Evolutionary conservation across 192 early-diverging fungal species (phyloP).

Genomic region (Coemansia sp.): DNA sequence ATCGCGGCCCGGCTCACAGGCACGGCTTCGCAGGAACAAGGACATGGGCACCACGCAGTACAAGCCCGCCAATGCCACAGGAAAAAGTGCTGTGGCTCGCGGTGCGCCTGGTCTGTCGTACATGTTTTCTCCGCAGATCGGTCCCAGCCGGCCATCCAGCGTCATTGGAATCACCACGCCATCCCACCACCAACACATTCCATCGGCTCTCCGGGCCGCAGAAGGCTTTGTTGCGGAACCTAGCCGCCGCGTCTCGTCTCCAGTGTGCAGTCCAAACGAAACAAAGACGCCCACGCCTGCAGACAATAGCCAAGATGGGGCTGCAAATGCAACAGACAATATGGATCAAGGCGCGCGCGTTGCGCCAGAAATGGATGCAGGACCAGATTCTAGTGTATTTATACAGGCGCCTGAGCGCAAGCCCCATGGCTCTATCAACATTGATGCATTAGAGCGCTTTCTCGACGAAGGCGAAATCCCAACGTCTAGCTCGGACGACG

Average conservation of each 20-base stretch:
- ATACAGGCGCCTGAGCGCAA: constrained; percentile 22
- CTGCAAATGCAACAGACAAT: neutral
- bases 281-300: constrained; percentile 7
- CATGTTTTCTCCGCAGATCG: constrained; percentile 52
- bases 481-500: constrained; percentile 40
- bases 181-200: constrained; percentile 11
- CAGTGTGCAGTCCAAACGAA: constrained; percentile 6
- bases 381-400: neutral
- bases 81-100: constrained; percentile 39
- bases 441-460: constrained; percentile 47
- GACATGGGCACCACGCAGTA: constrained; percentile 48
- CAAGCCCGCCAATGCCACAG: constrained; percentile 31
- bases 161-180: constrained; percentile 30
- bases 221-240: neutral
- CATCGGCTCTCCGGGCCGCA: neutral
- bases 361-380: neutral
- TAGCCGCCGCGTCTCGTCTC: neutral
- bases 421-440: constrained; percentile 42
- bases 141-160: constrained; percentile 48
- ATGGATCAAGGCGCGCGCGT: neutral
- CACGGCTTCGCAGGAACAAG: constrained; percentile 17
- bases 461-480: constrained; percentile 50
- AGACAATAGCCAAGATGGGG: constrained; percentile 2
- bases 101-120: constrained; percentile 55
- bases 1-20: constrained; percentile 30